These are phyloP conservation scores for Monascus purpureus DNA, from an alignment of 495 filamentous ascomycete species.

Conservation along the genomic window DNA sequence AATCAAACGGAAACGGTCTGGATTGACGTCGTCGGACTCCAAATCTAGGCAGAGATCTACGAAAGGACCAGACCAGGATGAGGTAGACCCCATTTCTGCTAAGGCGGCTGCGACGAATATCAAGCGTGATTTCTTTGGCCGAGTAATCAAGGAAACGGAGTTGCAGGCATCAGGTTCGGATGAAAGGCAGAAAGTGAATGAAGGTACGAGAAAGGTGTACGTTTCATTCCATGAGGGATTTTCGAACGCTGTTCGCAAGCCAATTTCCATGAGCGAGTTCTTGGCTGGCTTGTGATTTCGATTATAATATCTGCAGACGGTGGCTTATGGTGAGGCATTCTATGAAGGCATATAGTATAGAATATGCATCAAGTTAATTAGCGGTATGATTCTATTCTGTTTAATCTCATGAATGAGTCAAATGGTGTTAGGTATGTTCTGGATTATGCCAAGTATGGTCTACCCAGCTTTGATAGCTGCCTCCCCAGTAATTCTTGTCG, in stretches of 20 bases:
- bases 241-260: conserved; percentile 91
- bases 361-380: too few species aligned
- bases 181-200: too few species aligned
- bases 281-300: conserved; percentile 34
- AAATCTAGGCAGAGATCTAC: too few species aligned
- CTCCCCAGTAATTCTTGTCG: too few species aligned
- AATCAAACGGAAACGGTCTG: conserved; percentile 43
- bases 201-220: conserved; percentile 57
- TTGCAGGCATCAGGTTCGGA: conserved; percentile 18
- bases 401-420: too few species aligned
- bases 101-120: conserved; percentile 23
- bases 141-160: conserved; percentile 40
- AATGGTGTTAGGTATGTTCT: too few species aligned
- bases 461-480: too few species aligned
- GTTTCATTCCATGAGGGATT: conserved; percentile 92
- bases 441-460: too few species aligned
- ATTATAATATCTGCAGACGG: too few species aligned
- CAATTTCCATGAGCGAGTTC: conserved; percentile 74
- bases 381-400: too few species aligned
- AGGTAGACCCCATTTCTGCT: conserved; percentile 7
- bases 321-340: too few species aligned
- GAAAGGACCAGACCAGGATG: conserved; percentile 35
- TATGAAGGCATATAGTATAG: conserved; percentile 2
- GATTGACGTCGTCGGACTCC: too few species aligned
- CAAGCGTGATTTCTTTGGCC: conserved; percentile 86